Evolutionary conservation across 305 asterid genomes (phyloP).

Genomic region (Withania somnifera): DNA sequence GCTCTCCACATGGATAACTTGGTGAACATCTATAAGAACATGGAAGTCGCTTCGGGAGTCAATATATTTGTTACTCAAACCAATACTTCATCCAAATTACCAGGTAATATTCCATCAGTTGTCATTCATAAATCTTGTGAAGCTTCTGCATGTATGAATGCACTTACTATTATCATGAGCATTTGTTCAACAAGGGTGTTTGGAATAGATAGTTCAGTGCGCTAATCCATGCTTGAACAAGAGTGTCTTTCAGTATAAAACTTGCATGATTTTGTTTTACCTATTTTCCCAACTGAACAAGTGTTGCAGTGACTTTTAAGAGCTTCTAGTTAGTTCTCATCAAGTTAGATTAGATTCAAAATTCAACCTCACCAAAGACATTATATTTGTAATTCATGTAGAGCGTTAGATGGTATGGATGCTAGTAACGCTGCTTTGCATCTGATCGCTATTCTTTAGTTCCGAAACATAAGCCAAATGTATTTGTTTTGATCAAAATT

Average conservation of each 20-base stretch:
- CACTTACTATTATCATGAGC: neutral
- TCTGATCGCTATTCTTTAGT: neutral
- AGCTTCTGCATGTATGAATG: neutral
- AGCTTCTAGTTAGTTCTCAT: neutral
- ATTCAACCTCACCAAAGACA: neutral
- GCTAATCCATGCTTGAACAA: neutral
- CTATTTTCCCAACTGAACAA: neutral
- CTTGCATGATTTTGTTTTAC: neutral
- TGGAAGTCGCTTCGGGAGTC: slow-evolving; percentile 78
- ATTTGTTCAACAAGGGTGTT: neutral
- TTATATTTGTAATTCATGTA: neutral
- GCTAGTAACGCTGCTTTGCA: neutral
- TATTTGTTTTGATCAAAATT: neutral
- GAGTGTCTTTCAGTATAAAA: neutral
- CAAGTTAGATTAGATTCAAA: neutral
- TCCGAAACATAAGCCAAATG: neutral
- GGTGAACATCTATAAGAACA: slow-evolving; percentile 79
- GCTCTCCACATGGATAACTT: slow-evolving; percentile 95
- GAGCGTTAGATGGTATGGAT: neutral
- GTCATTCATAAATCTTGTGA: neutral
- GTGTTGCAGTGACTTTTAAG: neutral
- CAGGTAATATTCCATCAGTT: slow-evolving; percentile 33
- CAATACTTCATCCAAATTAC: slow-evolving; percentile 27
- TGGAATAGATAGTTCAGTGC: neutral
- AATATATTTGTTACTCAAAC: slow-evolving; percentile 48